Percentiles rank a stretch among this genome's conserved stretches.
Evolutionary conservation across 805 yeast species (phyloP).

Genomic region (Yarrowia osloensis): DNA sequence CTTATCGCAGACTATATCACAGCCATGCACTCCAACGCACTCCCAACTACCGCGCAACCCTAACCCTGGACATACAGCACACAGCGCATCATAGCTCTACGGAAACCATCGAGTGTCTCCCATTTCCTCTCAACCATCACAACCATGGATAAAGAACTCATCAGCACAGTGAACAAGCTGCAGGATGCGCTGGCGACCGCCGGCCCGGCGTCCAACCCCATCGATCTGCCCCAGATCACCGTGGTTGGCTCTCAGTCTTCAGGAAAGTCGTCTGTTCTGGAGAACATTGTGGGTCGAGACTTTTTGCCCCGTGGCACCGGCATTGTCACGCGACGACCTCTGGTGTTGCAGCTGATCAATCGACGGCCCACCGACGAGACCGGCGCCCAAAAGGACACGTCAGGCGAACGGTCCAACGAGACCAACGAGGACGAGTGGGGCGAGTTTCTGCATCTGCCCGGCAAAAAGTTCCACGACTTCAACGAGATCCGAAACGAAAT

Average conservation of each 20-base stretch:
- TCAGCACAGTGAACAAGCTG: slow-evolving; percentile 30
- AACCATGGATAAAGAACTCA: slow-evolving; percentile 26
- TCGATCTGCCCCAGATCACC: slow-evolving; percentile 91
- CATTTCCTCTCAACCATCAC: background rate
- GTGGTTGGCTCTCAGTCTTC: slow-evolving; percentile 91
- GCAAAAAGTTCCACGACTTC: slow-evolving; percentile 82
- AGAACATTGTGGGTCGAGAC: slow-evolving; percentile 88
- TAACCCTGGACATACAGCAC: background rate
- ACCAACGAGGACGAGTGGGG: slow-evolving; percentile 78
- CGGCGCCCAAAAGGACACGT: background rate
- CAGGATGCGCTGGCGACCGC: slow-evolving; percentile 91
- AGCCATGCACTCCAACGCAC: no score
- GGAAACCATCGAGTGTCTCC: no score
- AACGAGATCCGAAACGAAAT: slow-evolving; percentile 88
- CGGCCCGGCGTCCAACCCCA: slow-evolving; percentile 92
- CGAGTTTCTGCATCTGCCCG: slow-evolving; percentile 90
- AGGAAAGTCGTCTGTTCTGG: slow-evolving; percentile 87
- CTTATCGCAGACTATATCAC: no score
- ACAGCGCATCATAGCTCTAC: background rate
- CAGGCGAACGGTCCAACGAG: slow-evolving; percentile 1
- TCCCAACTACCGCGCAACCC: no score
- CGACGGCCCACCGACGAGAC: slow-evolving; percentile 48
- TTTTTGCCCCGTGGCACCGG: slow-evolving; percentile 92
- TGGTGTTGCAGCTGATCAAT: slow-evolving; percentile 78
- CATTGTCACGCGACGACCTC: slow-evolving; percentile 86